A percentile compares a stretch with the other conserved stretches of the same genome.
Evolutionary conservation across 768 basidiomycete genomes (phyloP).

Genomic region (Heimioporus sp.): DNA sequence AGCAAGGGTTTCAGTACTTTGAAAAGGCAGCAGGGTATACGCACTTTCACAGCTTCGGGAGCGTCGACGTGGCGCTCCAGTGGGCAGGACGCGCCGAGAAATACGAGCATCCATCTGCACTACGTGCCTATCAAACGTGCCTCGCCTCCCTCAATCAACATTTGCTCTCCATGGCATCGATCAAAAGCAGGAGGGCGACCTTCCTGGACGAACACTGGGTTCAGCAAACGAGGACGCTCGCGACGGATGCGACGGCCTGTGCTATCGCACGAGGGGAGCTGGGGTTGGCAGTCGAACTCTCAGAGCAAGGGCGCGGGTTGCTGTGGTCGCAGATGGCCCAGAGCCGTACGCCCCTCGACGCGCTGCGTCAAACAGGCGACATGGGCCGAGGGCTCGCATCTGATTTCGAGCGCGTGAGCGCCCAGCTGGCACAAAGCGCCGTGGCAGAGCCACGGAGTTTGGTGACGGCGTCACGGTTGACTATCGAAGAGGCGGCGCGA

Average conservation of each 20-base stretch:
- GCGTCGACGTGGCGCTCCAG: constrained; percentile 7
- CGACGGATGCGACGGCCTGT: constrained; percentile 24
- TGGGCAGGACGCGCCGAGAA: constrained; percentile 14
- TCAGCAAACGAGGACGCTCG: constrained; percentile 7
- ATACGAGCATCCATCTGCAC: constrained; percentile 12
- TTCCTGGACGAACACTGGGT: constrained; percentile 7
- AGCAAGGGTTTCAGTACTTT: constrained; percentile 12
- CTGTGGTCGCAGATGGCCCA: constrained; percentile 31
- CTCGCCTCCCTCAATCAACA: constrained; percentile 18
- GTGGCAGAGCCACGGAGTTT: neutral
- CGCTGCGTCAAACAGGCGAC: constrained; percentile 12
- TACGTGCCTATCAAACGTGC: constrained; percentile 21
- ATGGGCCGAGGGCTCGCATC: constrained; percentile 20
- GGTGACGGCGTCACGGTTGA: constrained; percentile 1
- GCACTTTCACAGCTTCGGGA: constrained; percentile 1
- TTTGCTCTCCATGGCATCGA: constrained; percentile 15
- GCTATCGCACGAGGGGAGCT: constrained; percentile 21
- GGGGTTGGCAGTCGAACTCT: constrained; percentile 32
- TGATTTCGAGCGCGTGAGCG: constrained; percentile 22
- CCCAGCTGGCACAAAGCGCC: constrained; percentile 8
- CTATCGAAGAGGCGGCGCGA: constrained; percentile 12
- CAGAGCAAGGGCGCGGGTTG: constrained; percentile 32
- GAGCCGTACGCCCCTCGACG: constrained; percentile 26
- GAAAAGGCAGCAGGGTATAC: constrained; percentile 11
- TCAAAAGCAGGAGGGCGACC: constrained; percentile 13